Base-by-base conservation (phyloP, 2,329 filamentous ascomycete species). In the Arthrobotrys megalospora region DNA sequence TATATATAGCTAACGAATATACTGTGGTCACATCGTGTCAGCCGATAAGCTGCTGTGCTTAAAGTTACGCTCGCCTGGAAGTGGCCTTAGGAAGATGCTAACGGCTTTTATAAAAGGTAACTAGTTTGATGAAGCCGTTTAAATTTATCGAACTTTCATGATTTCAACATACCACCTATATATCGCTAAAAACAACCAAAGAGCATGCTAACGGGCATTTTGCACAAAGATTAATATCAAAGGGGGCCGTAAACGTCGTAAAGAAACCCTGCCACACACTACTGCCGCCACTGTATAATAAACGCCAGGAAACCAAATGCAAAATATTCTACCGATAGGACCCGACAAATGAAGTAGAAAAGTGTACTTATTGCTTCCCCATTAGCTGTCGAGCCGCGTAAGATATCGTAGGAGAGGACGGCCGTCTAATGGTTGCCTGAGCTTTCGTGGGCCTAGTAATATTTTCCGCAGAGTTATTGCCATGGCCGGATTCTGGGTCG, bases 391-490 rank as follows among this genome's bases (percentile, higher is more conserved):
- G 55, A n/a, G 55, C 32, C 7, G 48, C 36, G 8, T 41, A 52
- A 28, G 69, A 73, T 38, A 73, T 60, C 6, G 69, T 73, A 0
- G 69, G 69, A 14, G 69, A 73, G 4, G 69, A 66, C 7, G 69
- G 60, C 19, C 60, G 60, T 60, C 69, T 38, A n/a, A n/a, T 41
- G 2, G 24, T 7, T 3, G 16, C 41, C 4, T 63, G 43, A 1
- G 60, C 32, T 12, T 28, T 65, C 3, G 28, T 12, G 6, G 69
- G 69, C 6, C 21, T 28, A 3, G 28, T n/a, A 10, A 65, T 16
- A 28, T 16, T 36, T 43, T 12, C 38, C 6, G 19, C 14, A 24
- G 34, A 16, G 3, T 38, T 19, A 2, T 36, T 1, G 16, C 16
- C 48, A 2, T 36, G 11, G 16, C 16, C 48, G 19, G 34, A 36